A percentile compares a stretch with the other conserved stretches of the same genome.
These are phyloP conservation scores for Chaetomium tenue DNA, from an alignment of 495 filamentous ascomycete species.

Conservation along the genomic window DNA sequence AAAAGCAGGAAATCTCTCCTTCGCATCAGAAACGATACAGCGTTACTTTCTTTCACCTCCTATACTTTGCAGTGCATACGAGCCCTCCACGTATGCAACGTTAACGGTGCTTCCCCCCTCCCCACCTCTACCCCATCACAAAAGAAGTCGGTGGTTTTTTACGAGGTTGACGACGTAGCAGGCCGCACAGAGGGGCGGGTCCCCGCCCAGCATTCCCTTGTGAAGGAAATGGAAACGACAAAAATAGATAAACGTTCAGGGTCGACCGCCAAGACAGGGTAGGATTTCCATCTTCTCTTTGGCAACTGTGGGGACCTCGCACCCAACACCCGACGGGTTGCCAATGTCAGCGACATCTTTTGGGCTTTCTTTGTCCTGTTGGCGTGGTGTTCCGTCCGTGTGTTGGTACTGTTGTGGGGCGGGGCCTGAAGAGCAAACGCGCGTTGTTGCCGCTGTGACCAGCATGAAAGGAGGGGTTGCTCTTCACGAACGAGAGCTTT, in stretches of 20 bases:
- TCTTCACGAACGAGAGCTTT: background rate
- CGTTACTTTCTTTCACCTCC: background rate
- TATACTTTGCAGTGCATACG: background rate
- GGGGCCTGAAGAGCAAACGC: background rate
- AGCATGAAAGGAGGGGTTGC: background rate
- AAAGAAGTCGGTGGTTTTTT: too few species aligned
- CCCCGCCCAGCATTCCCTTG: background rate
- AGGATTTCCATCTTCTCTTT: background rate
- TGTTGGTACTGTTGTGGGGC: background rate
- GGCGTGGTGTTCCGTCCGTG: background rate
- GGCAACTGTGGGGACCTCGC: background rate
- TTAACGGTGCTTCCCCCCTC: too few species aligned
- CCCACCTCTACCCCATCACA: too few species aligned
- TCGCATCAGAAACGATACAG: background rate
- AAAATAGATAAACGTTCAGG: slow-evolving; percentile 10
- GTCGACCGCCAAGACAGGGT: slow-evolving; percentile 6
- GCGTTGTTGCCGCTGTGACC: background rate
- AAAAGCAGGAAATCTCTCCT: background rate
- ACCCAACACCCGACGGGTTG: background rate
- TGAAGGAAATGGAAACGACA: background rate
- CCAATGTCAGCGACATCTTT: too few species aligned
- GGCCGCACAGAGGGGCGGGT: too few species aligned
- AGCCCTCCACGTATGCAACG: background rate
- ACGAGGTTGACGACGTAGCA: too few species aligned
- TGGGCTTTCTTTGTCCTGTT: too few species aligned